Base-by-base conservation (phyloP, 2,329 filamentous ascomycete species). In the Talaromyces sp. region DNA sequence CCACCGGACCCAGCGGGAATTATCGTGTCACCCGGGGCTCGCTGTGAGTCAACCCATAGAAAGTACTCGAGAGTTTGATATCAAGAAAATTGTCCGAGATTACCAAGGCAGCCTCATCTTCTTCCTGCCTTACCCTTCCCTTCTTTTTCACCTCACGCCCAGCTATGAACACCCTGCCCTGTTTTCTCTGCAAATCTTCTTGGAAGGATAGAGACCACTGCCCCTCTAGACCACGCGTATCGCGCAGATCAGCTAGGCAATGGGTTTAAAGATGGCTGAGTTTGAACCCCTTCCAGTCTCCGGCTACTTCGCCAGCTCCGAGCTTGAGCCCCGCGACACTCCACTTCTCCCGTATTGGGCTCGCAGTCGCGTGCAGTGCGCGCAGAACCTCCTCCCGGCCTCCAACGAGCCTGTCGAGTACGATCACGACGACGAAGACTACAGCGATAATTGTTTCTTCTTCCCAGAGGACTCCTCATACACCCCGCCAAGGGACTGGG, bases 391-490 rank as follows among this genome's bases (percentile, higher is more conserved):
- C 4, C 64, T 76, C 17, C 72, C 72, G 53, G 69, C 58, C 56
- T 71, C 70, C 20, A 60, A 70, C 61, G 70, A 75, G 39, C 73
- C 72, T 30, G 72, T 76, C 58, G 72, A 73, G 49, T 76, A 75
- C 72, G 69, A 75, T 52, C 61, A 73, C 68, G 63, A 73, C 62
- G 73, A 76, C 62, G 63, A 71, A 36, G 73, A 75, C 52, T 74
- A 73, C 49, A 63, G 63, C 51, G 73, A 76, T 44, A 76, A 75
- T 54, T 73, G 67, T 51, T 75, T 75, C 60, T 75, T 76, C 58
- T 75, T 75, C 35, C 73, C 72, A 9, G 73, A 76, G 60, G 73
- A 76, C 54, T 75, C 71, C 62, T 70, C 69, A 45, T 75, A 68
- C 58, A 68, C 71, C 14, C 71, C 72, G 13, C 64, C 68, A 3